phyloP scores from a whole-genome alignment of 352 stramenopile genomes.

The Phytophthora agathidicida region DNA sequence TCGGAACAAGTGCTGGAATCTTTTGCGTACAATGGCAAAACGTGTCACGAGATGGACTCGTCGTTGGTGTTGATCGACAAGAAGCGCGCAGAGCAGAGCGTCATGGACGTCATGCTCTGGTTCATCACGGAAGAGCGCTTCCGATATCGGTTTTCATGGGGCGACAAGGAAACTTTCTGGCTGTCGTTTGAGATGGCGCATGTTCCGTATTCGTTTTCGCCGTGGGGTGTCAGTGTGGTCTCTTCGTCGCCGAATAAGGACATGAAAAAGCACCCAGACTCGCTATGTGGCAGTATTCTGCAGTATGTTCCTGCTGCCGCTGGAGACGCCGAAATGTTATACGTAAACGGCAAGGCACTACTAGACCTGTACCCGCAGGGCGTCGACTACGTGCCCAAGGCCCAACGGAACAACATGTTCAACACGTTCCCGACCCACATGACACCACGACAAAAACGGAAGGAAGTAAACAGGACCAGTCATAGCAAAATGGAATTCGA shows the following conservation, averaged over 20 bases:
- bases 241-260: constrained; percentile 42
- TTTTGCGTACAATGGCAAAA: constrained; percentile 47
- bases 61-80: constrained; percentile 46
- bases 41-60: constrained; percentile 70
- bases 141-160: constrained; percentile 32
- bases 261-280: constrained; percentile 40
- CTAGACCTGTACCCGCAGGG: constrained; percentile 29
- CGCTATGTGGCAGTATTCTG: constrained; percentile 49
- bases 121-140: constrained; percentile 42
- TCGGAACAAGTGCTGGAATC: constrained; percentile 50
- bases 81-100: constrained; percentile 30
- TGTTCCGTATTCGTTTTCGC: constrained; percentile 45
- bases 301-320: constrained; percentile 17
- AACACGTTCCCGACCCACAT: constrained; percentile 47
- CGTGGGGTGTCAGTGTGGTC: constrained; percentile 45
- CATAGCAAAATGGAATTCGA: constrained; percentile 37
- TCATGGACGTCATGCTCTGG: constrained; percentile 39
- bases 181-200: constrained; percentile 44
- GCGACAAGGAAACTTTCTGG: constrained; percentile 37
- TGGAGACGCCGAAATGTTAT: constrained; percentile 25
- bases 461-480: constrained; percentile 13
- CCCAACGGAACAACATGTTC: constrained; percentile 45
- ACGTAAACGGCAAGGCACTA: constrained; percentile 30
- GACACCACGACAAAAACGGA: constrained; percentile 27
- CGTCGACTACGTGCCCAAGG: constrained; percentile 35